Base-by-base conservation (phyloP, 2,329 filamentous ascomycete species). In the Westerdykella aurantiaca region DNA sequence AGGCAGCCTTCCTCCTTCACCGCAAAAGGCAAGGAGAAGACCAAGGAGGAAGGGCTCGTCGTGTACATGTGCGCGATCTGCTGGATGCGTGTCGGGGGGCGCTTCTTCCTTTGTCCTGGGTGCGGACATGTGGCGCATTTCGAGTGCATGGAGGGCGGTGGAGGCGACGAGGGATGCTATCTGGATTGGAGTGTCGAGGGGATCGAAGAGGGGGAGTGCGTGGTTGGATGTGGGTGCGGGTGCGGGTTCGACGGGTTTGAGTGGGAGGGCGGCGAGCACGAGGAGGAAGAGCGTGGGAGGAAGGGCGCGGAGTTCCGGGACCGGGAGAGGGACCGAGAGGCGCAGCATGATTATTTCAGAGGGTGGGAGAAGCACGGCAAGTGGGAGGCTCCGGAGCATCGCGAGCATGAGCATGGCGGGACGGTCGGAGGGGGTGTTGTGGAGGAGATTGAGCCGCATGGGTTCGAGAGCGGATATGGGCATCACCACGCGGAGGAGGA, bases 91-190 rank as follows among this genome's bases (percentile, higher is more conserved):
- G 58, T 69, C 17, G 53, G 50, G 1, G 64, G 66, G 2, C 54
- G 64, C 14, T 66, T 68, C 43, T 58, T 60, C 23, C 51, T 66
- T 1, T 69, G 66, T 34, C 61, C 61, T 1, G 50, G 56, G 2
- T 69, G 66, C 43, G 61, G 63, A 7, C 63, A 67, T 34, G 55
- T 67, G 10, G 63, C 64, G 7, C 66, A 69, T 42, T 63, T 63
- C 39, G 57, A 57, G n/a, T 67, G 64, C 50, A 59, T 67, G 50
- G 51, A 53, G 29, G 48, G 53, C 56, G 31, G 38, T 57, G 1
- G 49, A 51, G 12, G 48, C 17, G 33, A 35, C 16, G 12, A 22
- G 5, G 40, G 39, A 11, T 48, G 22, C 23, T 44, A 47, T 13
- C 23, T 49, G 45, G 6, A 49, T 29, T 29, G 25, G 25, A 29